Evolutionary conservation across 2,329 filamentous ascomycete species (phyloP), one percentile per base, ranked within the genome.

Genomic region (Aureobasidium subglaciale): DNA sequence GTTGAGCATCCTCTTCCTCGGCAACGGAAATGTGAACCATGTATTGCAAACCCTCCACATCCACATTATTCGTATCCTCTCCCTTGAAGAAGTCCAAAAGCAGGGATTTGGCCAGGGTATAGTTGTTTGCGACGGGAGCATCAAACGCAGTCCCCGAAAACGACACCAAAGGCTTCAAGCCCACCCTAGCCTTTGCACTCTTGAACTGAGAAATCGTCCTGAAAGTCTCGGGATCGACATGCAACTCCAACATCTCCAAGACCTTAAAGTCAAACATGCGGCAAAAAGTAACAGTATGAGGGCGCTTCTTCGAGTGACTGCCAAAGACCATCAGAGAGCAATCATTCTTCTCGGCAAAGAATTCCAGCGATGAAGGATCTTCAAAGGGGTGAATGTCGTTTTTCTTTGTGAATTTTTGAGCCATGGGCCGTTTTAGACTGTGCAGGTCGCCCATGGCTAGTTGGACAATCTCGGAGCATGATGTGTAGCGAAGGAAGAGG

Each of bases 291-390:
- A 99, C 71, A 60, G 85, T 86, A 72, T 99, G 90, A 5, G 91
- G 91, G n/a, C 93, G 81, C 80, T 97, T 99, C 80, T 97, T 99
- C 71, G 82, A 89, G 71, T 86, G 87, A 70, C 82, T 85, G 52
- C 86, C 91, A 65, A 95, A 95, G 62, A 93, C 80, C 62, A 96
- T 80, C 45, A 96, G 77, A 42, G 85, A 87, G 66, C 88, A 85
- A 71, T 99, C 93, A 74, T 99, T 99, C 78, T 97, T 99, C 69
- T 91, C 85, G 60, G 87, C 86, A 77, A 99, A 91, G 77, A 99
- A 99, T 73, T 96, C 90, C 62, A 97, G 81, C 53, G 87, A 92
- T 25, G 86, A 78, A 61, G 87, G 76, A 70, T 95, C 90, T 71
- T 96, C 92, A 72, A 99, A 99, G 2, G 93, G 93, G 72, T 93